Percentiles rank a stretch among this genome's conserved stretches.
phyloP scores from a whole-genome alignment of 805 yeast species.

The Candida andamanensis region DNA sequence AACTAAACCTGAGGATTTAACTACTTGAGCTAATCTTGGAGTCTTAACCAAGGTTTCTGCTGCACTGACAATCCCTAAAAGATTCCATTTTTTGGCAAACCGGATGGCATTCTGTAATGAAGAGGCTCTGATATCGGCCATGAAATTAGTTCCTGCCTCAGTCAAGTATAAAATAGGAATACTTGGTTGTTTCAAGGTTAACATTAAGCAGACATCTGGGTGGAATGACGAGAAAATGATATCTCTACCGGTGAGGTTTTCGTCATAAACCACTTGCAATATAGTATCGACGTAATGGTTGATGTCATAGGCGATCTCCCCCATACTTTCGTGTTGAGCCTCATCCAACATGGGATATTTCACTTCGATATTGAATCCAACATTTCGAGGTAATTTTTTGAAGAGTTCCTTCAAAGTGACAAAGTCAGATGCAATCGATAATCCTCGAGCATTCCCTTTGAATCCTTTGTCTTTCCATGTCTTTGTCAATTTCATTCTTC shows the following conservation, averaged over 20 bases:
- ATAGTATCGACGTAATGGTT: constrained; percentile 88
- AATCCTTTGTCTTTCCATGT: constrained; percentile 82
- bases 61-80: constrained; percentile 87
- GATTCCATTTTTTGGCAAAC: constrained; percentile 86
- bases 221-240: constrained; percentile 89
- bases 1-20: constrained; percentile 83
- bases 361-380: constrained; percentile 92
- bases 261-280: constrained; percentile 67
- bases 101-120: constrained; percentile 88
- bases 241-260: constrained; percentile 73
- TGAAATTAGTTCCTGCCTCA: constrained; percentile 76
- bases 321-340: constrained; percentile 84
- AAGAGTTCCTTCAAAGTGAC: constrained; percentile 85
- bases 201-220: constrained; percentile 83
- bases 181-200: constrained; percentile 88
- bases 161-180: constrained; percentile 88
- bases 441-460: constrained; percentile 90
- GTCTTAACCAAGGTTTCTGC: constrained; percentile 82
- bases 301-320: constrained; percentile 74
- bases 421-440: constrained; percentile 85
- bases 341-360: constrained; percentile 95
- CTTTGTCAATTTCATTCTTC: constrained; percentile 79
- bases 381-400: constrained; percentile 70
- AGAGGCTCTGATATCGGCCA: constrained; percentile 87
- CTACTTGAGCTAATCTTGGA: constrained; percentile 87